These are phyloP conservation scores for Lotus japonicus DNA, from an alignment of 306 rosid species.

Conservation along the genomic window DNA sequence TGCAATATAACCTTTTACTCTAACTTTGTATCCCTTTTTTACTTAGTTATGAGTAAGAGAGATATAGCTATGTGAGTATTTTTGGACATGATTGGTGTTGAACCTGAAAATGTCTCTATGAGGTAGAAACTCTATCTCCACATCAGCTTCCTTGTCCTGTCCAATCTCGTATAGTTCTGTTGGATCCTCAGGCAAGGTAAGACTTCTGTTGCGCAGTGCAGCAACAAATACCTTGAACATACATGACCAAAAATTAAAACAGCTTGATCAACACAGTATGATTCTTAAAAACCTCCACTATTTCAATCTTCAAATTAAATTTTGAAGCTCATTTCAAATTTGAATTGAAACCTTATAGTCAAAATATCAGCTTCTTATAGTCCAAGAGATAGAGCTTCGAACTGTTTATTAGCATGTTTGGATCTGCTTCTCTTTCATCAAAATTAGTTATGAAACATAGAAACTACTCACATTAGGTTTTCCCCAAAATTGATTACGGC, in stretches of 20 bases:
- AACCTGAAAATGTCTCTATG: slow-evolving; percentile 62
- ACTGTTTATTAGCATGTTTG: too few species aligned
- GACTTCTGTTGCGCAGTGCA: slow-evolving; percentile 70
- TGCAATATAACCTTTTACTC: too few species aligned
- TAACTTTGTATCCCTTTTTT: not conserved
- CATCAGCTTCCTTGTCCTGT: slow-evolving; percentile 53
- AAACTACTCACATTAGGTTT: too few species aligned
- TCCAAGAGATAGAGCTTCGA: too few species aligned
- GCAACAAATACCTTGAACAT: slow-evolving; percentile 69
- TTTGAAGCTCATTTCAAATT: too few species aligned
- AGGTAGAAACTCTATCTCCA: slow-evolving; percentile 62
- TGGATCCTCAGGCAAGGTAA: slow-evolving; percentile 62
- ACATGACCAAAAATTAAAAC: not conserved
- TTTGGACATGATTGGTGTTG: not conserved
- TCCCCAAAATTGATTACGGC: too few species aligned
- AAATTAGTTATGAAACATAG: too few species aligned
- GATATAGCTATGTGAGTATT: not conserved
- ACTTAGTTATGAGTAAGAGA: not conserved
- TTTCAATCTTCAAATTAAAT: too few species aligned
- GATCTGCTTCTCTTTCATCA: too few species aligned
- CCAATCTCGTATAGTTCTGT: slow-evolving; percentile 60
- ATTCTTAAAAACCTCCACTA: not conserved
- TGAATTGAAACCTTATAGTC: too few species aligned
- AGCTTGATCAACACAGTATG: not conserved
- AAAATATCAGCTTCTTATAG: not conserved